A percentile compares a stretch with the other conserved stretches of the same genome.
These are phyloP conservation scores for Gardenia jasminoides DNA, from an alignment of 257 asterid species.

Conservation along the genomic window DNA sequence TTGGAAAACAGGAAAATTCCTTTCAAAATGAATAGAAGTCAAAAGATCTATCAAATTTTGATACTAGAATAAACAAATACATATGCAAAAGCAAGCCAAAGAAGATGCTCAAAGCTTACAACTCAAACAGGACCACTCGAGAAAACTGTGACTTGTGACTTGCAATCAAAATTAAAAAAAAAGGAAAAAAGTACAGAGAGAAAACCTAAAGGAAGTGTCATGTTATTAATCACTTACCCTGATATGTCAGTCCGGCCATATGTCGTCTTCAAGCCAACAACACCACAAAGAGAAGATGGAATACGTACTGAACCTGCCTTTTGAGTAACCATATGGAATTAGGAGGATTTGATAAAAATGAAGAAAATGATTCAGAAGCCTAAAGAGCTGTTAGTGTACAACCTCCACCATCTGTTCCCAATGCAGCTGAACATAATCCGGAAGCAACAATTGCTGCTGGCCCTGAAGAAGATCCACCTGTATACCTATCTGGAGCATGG, in stretches of 20 bases:
- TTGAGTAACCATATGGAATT: constrained; percentile 22
- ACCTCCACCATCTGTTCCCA: constrained; percentile 99
- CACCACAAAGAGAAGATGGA: constrained; percentile 96
- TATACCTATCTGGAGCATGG: constrained; percentile 88
- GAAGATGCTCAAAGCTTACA: not conserved
- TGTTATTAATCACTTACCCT: constrained; percentile 53
- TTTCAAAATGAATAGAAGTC: not conserved
- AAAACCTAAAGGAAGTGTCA: constrained; percentile 11
- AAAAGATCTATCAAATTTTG: no score
- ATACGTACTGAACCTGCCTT: constrained; percentile 89
- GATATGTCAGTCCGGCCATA: constrained; percentile 78
- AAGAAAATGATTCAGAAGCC: constrained; percentile 24
- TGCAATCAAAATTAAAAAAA: not conserved
- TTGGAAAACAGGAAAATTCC: not conserved
- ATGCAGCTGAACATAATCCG: constrained; percentile 94
- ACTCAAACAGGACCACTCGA: not conserved
- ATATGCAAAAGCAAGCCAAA: not conserved
- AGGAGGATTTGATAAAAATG: constrained; percentile 15
- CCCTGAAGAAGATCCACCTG: constrained; percentile 99
- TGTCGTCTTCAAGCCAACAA: constrained; percentile 92
- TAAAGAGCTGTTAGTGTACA: constrained; percentile 31
- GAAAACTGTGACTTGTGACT: not conserved
- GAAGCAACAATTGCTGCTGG: constrained; percentile 97
- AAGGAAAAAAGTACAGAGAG: not conserved
- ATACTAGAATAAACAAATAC: not conserved